Evolutionary conservation across 139 green algal genomes (phyloP).

Genomic region (Raphidocelis subcapitata): DNA sequence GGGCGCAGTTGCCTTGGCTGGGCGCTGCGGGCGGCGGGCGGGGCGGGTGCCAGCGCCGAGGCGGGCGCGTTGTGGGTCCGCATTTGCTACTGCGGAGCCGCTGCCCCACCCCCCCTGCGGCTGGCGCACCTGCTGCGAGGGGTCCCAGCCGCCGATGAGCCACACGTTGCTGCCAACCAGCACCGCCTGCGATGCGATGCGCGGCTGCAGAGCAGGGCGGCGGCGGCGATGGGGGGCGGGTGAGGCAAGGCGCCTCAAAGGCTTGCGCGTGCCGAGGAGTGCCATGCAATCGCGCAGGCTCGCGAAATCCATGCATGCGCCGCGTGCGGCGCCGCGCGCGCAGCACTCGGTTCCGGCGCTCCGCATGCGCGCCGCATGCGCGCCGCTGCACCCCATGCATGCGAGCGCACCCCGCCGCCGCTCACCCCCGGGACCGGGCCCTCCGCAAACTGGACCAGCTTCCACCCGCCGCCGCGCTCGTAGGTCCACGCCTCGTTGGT

Average conservation of each 20-base stretch:
- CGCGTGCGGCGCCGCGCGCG: too few relatives aligned
- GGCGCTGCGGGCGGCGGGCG: background rate
- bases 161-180: constrained; percentile 30
- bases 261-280: too few relatives aligned
- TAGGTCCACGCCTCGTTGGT: constrained; percentile 36
- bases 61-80: background rate
- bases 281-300: too few relatives aligned
- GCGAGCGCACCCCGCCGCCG: too few relatives aligned
- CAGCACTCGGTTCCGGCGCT: too few relatives aligned
- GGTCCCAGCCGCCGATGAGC: constrained; percentile 46
- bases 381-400: too few relatives aligned
- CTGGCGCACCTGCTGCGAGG: constrained; percentile 10
- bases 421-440: constrained; percentile 1
- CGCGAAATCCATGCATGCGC: too few relatives aligned
- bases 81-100: background rate
- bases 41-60: too few relatives aligned
- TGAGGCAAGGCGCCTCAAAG: too few relatives aligned
- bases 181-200: constrained; percentile 29
- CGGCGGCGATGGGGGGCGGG: too few relatives aligned
- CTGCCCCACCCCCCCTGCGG: background rate
- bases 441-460: background rate
- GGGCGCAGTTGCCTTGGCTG: background rate
- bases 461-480: constrained; percentile 8
- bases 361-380: too few relatives aligned
- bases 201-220: background rate